A percentile compares a stretch with the other conserved stretches of the same genome.
These are phyloP conservation scores for Pseudoturritis turrita DNA, from an alignment of 345 rosid species.

Conservation along the genomic window DNA sequence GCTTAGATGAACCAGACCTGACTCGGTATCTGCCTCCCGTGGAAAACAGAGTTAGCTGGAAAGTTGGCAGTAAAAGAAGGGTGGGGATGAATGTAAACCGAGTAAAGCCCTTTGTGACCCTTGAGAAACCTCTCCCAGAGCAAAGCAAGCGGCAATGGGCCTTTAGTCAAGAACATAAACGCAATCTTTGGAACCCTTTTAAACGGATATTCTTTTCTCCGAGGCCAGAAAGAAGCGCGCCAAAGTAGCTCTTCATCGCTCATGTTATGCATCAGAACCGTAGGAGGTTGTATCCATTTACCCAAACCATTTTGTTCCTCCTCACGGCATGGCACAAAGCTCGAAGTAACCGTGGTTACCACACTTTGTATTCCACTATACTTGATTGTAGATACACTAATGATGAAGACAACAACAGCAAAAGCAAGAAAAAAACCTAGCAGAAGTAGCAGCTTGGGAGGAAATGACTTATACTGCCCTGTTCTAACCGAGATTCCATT, in stretches of 20 bases:
- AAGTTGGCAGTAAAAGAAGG: constrained; percentile 63
- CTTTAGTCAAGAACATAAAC: constrained; percentile 94
- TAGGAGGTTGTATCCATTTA: constrained; percentile 59
- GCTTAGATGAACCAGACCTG: constrained; percentile 43
- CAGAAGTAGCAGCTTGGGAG: constrained; percentile 46
- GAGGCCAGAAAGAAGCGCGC: constrained; percentile 80
- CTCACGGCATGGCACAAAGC: constrained; percentile 43
- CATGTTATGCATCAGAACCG: constrained; percentile 63
- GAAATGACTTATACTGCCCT: constrained; percentile 48
- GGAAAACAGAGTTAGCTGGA: constrained; percentile 56
- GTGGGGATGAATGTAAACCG: constrained; percentile 74
- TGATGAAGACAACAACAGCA: constrained; percentile 50
- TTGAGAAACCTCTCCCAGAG: constrained; percentile 92
- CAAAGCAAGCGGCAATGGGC: constrained; percentile 80
- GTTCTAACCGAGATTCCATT: constrained; percentile 31
- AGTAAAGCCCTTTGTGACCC: constrained; percentile 72
- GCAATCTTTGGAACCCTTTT: constrained; percentile 78
- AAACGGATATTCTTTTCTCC: constrained; percentile 62
- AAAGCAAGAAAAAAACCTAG: constrained; percentile 50
- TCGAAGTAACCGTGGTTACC: constrained; percentile 41
- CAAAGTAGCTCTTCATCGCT: constrained; percentile 72
- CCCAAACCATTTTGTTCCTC: constrained; percentile 40
- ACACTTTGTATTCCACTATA: constrained; percentile 51
- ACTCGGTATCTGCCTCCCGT: constrained; percentile 80
- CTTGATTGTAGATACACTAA: constrained; percentile 66